Conservation (phyloP, 2,329 filamentous ascomycete species). For the Aspergillus udagawae region DNA sequence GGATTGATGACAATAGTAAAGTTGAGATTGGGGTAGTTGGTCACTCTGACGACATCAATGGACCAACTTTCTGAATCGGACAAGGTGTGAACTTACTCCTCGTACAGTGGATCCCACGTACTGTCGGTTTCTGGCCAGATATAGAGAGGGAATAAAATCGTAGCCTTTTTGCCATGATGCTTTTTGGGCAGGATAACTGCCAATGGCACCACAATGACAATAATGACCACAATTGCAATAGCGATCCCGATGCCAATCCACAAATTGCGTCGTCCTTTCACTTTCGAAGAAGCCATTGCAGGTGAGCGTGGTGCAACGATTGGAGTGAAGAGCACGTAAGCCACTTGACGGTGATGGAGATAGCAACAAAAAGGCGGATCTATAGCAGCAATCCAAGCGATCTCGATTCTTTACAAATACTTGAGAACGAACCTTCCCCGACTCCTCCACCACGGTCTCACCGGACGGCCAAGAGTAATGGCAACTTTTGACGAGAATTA, state of each 20-base stretch:
- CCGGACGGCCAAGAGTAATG: neutral
- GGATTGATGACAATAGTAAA: constrained; percentile 32
- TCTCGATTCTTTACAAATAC: neutral
- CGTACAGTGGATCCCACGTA: constrained; percentile 21
- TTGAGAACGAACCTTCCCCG: neutral
- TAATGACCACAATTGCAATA: constrained; percentile 9
- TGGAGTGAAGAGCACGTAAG: neutral
- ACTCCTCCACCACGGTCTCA: neutral
- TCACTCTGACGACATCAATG: constrained; percentile 8
- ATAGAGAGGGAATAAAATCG: constrained; percentile 24
- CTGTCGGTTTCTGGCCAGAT: constrained; percentile 17
- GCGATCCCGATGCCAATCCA: constrained; percentile 8
- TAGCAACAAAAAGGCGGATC: neutral
- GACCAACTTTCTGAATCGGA: neutral
- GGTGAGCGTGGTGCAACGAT: neutral
- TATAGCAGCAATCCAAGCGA: neutral
- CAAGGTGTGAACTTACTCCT: constrained; percentile 9
- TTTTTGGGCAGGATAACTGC: constrained; percentile 8
- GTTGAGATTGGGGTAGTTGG: constrained; percentile 17
- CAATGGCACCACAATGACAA: constrained; percentile 13
- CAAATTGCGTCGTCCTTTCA: neutral
- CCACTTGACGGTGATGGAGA: neutral
- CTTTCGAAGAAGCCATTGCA: neutral
- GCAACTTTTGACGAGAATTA: neutral
- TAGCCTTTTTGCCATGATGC: constrained; percentile 3